phyloP scores from a whole-genome alignment of 1,284 basidiomycete genomes.

The Leccinum pseudoinsigne region DNA sequence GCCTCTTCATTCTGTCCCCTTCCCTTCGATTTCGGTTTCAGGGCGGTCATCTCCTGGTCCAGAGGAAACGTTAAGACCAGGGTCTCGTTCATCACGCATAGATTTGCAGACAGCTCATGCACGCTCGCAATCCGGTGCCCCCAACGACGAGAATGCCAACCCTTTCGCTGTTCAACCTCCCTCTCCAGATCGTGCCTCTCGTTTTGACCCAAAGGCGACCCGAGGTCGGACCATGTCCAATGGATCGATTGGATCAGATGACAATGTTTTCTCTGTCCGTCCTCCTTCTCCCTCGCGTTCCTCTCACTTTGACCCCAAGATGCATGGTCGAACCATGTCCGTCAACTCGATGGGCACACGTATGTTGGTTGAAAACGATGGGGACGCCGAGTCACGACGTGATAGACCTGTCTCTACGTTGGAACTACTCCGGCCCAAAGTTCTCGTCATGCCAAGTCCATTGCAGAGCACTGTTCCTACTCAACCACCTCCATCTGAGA shows the following conservation, averaged over 20 bases:
- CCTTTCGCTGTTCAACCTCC: slow-evolving; percentile 32
- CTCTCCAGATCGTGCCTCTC: slow-evolving; percentile 37
- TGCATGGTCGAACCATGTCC: slow-evolving; percentile 61
- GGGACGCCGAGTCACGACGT: slow-evolving; percentile 41
- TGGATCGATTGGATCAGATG: slow-evolving; percentile 44
- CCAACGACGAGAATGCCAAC: slow-evolving; percentile 26
- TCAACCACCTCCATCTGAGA: slow-evolving; percentile 30
- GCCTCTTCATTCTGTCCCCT: slow-evolving; percentile 58
- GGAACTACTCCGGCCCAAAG: slow-evolving; percentile 77
- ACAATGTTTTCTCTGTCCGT: slow-evolving; percentile 61
- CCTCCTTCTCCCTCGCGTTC: slow-evolving; percentile 57
- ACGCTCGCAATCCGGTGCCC: slow-evolving; percentile 45
- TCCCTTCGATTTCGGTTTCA: slow-evolving; percentile 54
- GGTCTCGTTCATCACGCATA: slow-evolving; percentile 34
- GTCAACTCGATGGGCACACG: slow-evolving; percentile 66
- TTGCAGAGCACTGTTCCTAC: slow-evolving; percentile 53
- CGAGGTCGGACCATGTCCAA: slow-evolving; percentile 40
- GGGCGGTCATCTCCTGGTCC: slow-evolving; percentile 47
- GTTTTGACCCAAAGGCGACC: slow-evolving; percentile 41
- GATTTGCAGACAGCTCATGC: slow-evolving; percentile 35
- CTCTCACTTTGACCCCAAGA: slow-evolving; percentile 75
- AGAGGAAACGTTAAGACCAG: slow-evolving; percentile 34
- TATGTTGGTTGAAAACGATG: slow-evolving; percentile 59
- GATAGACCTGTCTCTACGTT: slow-evolving; percentile 63
- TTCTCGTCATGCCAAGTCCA: slow-evolving; percentile 85